Base-by-base conservation (phyloP, 2,329 filamentous ascomycete species). In the Fusarium zealandicum region DNA sequence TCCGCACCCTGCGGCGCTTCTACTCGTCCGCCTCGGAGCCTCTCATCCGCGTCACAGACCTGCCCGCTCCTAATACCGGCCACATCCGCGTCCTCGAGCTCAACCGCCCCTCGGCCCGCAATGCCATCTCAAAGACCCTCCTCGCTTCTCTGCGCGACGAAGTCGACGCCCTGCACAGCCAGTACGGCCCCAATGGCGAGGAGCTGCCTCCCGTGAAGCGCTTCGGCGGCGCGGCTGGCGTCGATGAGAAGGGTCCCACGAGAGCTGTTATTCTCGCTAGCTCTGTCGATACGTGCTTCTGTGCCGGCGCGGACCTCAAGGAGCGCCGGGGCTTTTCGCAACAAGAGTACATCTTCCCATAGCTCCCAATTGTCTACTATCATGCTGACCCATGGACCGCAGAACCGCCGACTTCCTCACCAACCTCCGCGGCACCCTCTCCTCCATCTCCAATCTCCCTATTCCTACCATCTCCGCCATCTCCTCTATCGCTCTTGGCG, bases 291-390 rank as follows among this genome's bases (percentile, higher is more conserved):
- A 81, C 85, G 18, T 89, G 87, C 67, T 99, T 99, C 74, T 99
- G 95, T 74, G 92, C 95, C 0, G 95, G 95, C 31, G 95, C 95
- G 4, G 95, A 99, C 71, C 76, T 99, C 68, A 98, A 97, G 72
- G 93, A 97, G 79, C 80, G 93, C 22, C 82, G 83, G 53, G 84
- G 81, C 4, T 95, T 97, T 75, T 88, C 85, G 1, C 82, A 81
- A 56, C 84, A 92, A 66, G 89, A 97, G 92, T 96, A 73, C 57
- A 85, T 75, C 50, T 25, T 54, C 13, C 52, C 50, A 10, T 3
- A 6, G 5, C 28, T 5, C 28, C 4, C 28, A 3, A n/a, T n/a
- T 11, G 8, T 18, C 13, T 17, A 50, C 5, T 2, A 8, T 16
- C 31, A 12, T 32, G 22, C 45, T 59, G 47, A 64, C 35, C 10